A percentile compares a stretch with the other conserved stretches of the same genome.
These are phyloP conservation scores for Neobulgaria alba DNA, from an alignment of 2,329 filamentous ascomycete species.

Conservation along the genomic window DNA sequence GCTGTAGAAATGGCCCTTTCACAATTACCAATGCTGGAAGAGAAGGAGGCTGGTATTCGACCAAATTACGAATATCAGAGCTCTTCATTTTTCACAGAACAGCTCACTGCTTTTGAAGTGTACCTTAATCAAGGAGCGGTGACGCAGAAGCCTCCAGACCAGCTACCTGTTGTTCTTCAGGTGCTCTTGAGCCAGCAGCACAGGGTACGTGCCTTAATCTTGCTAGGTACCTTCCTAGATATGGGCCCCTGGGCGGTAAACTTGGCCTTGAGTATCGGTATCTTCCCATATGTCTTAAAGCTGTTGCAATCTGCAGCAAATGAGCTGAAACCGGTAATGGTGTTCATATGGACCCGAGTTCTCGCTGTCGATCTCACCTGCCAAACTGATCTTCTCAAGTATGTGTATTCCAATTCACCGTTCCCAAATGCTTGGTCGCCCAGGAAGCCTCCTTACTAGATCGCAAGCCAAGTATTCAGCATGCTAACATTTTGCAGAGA, in stretches of 20 bases:
- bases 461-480: too few relatives aligned
- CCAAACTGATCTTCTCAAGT: conserved; percentile 83
- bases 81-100: conserved; percentile 93
- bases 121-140: conserved; percentile 81
- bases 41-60: conserved; percentile 55
- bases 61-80: conserved; percentile 84
- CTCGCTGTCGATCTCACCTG: conserved; percentile 91
- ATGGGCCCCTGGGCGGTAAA: conserved; percentile 98
- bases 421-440: too few relatives aligned
- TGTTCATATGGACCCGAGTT: conserved; percentile 97
- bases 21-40: conserved; percentile 80
- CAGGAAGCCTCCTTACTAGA: not conserved
- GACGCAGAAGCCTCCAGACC: conserved; percentile 81
- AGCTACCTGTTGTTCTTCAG: conserved; percentile 91
- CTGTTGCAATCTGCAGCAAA: conserved; percentile 88
- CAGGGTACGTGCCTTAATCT: conserved; percentile 77
- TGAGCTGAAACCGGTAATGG: conserved; percentile 96
- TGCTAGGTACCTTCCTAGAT: conserved; percentile 89
- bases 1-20: conserved; percentile 91
- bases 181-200: conserved; percentile 95
- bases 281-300: conserved; percentile 98
- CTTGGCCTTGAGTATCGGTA: conserved; percentile 91
- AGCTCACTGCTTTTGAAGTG: conserved; percentile 93
- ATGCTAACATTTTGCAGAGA: too few relatives aligned
- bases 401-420: too few relatives aligned